These are phyloP conservation scores for Paspalum vaginatum DNA, from an alignment of 176 grass and related monocot species.

Conservation along the genomic window DNA sequence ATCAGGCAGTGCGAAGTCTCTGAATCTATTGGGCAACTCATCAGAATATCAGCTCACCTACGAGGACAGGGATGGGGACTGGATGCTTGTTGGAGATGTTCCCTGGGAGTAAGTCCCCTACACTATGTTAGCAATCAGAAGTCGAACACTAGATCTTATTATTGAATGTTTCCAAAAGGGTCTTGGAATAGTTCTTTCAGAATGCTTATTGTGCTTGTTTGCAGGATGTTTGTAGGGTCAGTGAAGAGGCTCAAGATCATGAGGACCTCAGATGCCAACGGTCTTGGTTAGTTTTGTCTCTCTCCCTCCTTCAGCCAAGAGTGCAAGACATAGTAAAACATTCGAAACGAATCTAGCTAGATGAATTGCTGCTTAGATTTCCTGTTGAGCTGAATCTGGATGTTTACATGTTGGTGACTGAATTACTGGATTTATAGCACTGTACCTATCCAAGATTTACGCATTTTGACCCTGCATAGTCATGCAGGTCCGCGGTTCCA, in stretches of 20 bases:
- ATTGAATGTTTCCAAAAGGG: not conserved
- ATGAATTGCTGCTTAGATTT: not conserved
- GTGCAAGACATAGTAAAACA: not conserved
- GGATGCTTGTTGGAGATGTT: slow-evolving; percentile 97
- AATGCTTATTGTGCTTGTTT: slow-evolving; percentile 27
- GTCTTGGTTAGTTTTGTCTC: slow-evolving; percentile 51
- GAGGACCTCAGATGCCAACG: slow-evolving; percentile 58
- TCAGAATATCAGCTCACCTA: slow-evolving; percentile 80
- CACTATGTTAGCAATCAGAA: slow-evolving; percentile 10
- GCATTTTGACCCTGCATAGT: not conserved
- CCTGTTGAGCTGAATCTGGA: not conserved
- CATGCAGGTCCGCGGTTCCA: slow-evolving; percentile 36
- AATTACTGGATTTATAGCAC: not conserved
- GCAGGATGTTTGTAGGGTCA: slow-evolving; percentile 70
- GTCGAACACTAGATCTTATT: not conserved
- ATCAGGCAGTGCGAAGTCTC: slow-evolving; percentile 44
- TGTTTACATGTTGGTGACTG: not conserved
- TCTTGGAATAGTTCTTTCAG: not conserved
- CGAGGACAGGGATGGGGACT: slow-evolving; percentile 88
- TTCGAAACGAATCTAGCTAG: not conserved
- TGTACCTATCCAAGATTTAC: not conserved
- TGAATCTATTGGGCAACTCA: slow-evolving; percentile 62
- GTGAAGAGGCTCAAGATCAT: slow-evolving; percentile 86
- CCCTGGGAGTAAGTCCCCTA: slow-evolving; percentile 69
- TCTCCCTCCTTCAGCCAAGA: not conserved